A percentile compares a stretch with the other conserved stretches of the same genome.
Evolutionary conservation across 2,329 filamentous ascomycete species (phyloP).

Genomic region (Pseudogymnoascus sp.): DNA sequence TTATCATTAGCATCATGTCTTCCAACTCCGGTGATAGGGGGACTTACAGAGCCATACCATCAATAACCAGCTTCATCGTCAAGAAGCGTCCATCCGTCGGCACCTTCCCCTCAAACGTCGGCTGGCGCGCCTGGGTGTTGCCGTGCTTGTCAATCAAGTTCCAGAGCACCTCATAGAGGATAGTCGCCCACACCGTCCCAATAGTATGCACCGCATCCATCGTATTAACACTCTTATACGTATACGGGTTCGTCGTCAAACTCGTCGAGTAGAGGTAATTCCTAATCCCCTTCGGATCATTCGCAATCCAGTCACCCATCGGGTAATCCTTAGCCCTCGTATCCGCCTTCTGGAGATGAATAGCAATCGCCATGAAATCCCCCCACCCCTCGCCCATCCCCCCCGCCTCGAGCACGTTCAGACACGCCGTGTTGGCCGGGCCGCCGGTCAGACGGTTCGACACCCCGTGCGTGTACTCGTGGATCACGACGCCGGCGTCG

Average conservation of each 20-base stretch:
- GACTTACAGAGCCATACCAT: constrained; percentile 39
- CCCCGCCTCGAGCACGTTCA: constrained; percentile 38
- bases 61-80: constrained; percentile 43
- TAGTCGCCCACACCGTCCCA: constrained; percentile 44
- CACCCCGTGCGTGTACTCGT: constrained; percentile 46
- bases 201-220: constrained; percentile 37
- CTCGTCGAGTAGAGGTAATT: constrained; percentile 43
- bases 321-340: constrained; percentile 38
- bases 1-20: not conserved
- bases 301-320: constrained; percentile 43
- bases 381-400: constrained; percentile 53
- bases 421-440: constrained; percentile 36
- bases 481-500: constrained; percentile 51
- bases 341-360: constrained; percentile 38
- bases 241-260: constrained; percentile 40
- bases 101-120: constrained; percentile 35
- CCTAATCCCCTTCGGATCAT: constrained; percentile 38
- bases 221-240: constrained; percentile 37
- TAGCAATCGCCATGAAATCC: constrained; percentile 46
- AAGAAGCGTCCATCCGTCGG: constrained; percentile 46
- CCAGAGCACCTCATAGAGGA: constrained; percentile 49
- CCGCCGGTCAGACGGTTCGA: constrained; percentile 37
- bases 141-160: constrained; percentile 49
- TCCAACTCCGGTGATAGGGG: too few species aligned
- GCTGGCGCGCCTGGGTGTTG: constrained; percentile 36